Evolutionary conservation across 768 basidiomycete species (phyloP).

Genomic region (Porphyrellus cyaneotinctus): DNA sequence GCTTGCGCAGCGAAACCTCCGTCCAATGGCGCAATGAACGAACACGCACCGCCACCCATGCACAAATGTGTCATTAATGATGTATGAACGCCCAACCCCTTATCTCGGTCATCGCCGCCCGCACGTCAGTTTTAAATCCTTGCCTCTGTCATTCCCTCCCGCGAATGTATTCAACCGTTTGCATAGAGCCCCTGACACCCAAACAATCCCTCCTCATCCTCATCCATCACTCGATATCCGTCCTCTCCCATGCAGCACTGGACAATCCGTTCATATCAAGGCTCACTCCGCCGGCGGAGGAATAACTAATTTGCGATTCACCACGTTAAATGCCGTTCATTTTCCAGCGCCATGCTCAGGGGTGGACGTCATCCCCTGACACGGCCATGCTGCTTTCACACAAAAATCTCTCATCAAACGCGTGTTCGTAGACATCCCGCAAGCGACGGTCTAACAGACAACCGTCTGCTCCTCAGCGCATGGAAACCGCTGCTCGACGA

Average conservation of each 20-base stretch:
- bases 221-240: neutral
- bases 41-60: conserved; percentile 11
- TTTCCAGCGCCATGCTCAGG: conserved; percentile 16
- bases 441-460: conserved; percentile 3
- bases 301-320: conserved; percentile 15
- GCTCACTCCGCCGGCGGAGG: conserved; percentile 11
- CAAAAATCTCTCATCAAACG: conserved; percentile 16
- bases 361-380: conserved; percentile 17
- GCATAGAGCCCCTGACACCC: neutral
- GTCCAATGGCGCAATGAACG: conserved; percentile 12
- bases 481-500: neutral
- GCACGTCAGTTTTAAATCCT: neutral
- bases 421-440: conserved; percentile 12
- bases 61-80: conserved; percentile 2
- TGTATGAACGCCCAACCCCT: conserved; percentile 3
- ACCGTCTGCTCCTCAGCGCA: neutral
- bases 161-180: conserved; percentile 13
- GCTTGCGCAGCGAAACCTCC: conserved; percentile 5
- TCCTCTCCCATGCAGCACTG: neutral
- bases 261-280: neutral
- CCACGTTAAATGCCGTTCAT: conserved; percentile 26
- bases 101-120: conserved; percentile 24
- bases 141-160: conserved; percentile 8
- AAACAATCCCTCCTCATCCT: neutral
- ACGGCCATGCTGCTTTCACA: conserved; percentile 21